Evolutionary conservation across 495 filamentous ascomycete genomes (phyloP).

Genomic region (Aspergillus bridgeri): DNA sequence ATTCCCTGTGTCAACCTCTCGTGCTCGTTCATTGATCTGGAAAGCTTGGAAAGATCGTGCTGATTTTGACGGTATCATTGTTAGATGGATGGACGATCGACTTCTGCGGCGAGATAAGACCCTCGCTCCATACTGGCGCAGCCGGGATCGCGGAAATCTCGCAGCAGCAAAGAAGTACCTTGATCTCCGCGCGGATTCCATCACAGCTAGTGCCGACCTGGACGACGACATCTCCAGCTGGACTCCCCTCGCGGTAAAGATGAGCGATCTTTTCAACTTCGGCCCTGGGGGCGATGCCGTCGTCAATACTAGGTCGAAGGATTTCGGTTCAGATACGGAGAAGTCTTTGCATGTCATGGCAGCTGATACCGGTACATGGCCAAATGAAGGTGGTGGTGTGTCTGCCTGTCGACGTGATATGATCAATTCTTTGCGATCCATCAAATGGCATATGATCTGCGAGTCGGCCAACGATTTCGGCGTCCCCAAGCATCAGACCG

Average conservation of each 20-base stretch:
- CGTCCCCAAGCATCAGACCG: slow-evolving; percentile 62
- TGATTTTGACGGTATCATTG: slow-evolving; percentile 58
- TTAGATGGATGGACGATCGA: slow-evolving; percentile 62
- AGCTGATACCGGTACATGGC: slow-evolving; percentile 63
- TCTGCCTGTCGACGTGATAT: slow-evolving; percentile 66
- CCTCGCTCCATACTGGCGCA: slow-evolving; percentile 55
- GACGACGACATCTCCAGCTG: slow-evolving; percentile 56
- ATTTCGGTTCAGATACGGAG: slow-evolving; percentile 48
- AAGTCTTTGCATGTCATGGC: slow-evolving; percentile 59
- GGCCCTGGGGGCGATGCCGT: slow-evolving; percentile 59
- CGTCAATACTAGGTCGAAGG: slow-evolving; percentile 40
- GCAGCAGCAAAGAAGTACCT: slow-evolving; percentile 52
- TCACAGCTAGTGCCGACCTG: slow-evolving; percentile 60
- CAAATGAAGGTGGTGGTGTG: slow-evolving; percentile 63
- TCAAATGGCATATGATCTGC: slow-evolving; percentile 64
- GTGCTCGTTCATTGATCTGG: slow-evolving; percentile 59
- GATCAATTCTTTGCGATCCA: slow-evolving; percentile 59
- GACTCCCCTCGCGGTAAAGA: slow-evolving; percentile 59
- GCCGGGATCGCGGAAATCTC: slow-evolving; percentile 53
- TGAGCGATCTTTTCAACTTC: slow-evolving; percentile 61
- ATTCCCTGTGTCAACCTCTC: slow-evolving; percentile 54
- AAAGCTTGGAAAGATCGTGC: slow-evolving; percentile 58
- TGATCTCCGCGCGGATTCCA: slow-evolving; percentile 51
- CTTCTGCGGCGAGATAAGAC: slow-evolving; percentile 54
- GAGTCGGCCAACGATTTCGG: slow-evolving; percentile 66